phyloP scores from a whole-genome alignment of 306 rosid species.

The Boehmeria nivea region DNA sequence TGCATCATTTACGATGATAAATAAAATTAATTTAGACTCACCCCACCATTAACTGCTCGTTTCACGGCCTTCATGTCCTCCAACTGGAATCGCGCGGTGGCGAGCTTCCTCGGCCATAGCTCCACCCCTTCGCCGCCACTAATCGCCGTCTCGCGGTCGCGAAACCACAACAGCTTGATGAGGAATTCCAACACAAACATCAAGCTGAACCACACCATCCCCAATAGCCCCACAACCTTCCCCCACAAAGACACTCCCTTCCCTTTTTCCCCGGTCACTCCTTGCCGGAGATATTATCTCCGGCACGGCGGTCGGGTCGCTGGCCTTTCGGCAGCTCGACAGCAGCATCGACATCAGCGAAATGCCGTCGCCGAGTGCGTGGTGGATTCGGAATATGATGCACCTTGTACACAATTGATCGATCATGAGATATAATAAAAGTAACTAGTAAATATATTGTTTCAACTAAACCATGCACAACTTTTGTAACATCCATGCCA shows the following conservation, averaged over 20 bases:
- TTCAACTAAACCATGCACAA: no score
- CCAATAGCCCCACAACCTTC: conserved; percentile 20
- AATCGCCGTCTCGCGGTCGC: conserved; percentile 51
- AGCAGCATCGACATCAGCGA: conserved; percentile 78
- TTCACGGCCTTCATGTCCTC: conserved; percentile 67
- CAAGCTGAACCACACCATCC: conserved; percentile 36
- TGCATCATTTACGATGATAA: no score
- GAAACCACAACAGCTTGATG: conserved; percentile 43
- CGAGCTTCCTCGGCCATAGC: conserved; percentile 81
- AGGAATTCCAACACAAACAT: conserved; percentile 38
- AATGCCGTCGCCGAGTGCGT: conserved; percentile 76
- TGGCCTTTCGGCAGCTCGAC: conserved; percentile 44
- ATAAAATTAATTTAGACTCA: no score
- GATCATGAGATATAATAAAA: no score
- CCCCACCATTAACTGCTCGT: conserved; percentile 18
- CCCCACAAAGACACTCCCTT: background rate
- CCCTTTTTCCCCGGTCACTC: conserved; percentile 2
- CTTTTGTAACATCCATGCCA: no score
- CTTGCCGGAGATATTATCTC: conserved; percentile 18
- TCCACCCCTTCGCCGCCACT: conserved; percentile 77
- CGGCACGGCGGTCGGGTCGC: conserved; percentile 33
- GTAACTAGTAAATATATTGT: no score
- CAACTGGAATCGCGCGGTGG: conserved; percentile 53
- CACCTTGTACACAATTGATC: conserved; percentile 31
- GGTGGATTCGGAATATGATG: conserved; percentile 54